Percentiles rank a stretch among this genome's conserved stretches.
These are phyloP conservation scores for Asterophora lycoperdoides DNA, from an alignment of 768 basidiomycete species.

Conservation along the genomic window DNA sequence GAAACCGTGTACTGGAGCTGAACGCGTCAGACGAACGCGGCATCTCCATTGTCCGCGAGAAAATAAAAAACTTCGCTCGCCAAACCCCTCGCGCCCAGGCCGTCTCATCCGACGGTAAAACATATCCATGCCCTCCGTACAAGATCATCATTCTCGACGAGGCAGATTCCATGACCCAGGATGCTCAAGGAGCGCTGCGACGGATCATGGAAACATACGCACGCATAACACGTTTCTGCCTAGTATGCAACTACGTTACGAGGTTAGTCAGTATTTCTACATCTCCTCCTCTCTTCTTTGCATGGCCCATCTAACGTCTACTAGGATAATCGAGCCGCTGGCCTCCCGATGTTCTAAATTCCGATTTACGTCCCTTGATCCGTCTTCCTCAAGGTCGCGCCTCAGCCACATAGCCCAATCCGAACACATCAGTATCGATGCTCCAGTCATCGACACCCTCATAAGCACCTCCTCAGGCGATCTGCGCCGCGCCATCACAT, in stretches of 20 bases:
- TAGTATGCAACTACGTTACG: conserved; percentile 99
- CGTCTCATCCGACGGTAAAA: conserved; percentile 68
- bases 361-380: conserved; percentile 90
- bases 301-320: neutral
- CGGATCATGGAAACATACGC: conserved; percentile 99
- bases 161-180: conserved; percentile 99
- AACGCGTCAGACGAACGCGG: conserved; percentile 99
- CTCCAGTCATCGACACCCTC: conserved; percentile 64
- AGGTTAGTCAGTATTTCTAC: conserved; percentile 46
- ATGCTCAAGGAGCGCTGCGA: conserved; percentile 93
- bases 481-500: conserved; percentile 94
- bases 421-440: conserved; percentile 60
- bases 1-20: conserved; percentile 88
- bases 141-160: conserved; percentile 99
- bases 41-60: conserved; percentile 94
- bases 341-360: conserved; percentile 99
- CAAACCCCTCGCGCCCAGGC: conserved; percentile 83
- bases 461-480: conserved; percentile 86
- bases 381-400: conserved; percentile 66
- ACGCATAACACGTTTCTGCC: conserved; percentile 93
- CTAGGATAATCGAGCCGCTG: conserved; percentile 95
- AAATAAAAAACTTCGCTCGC: conserved; percentile 96
- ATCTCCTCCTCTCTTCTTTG: neutral
- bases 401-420: conserved; percentile 75
- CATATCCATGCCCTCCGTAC: conserved; percentile 95